Evolutionary conservation across 2,329 filamentous ascomycete species (phyloP).

Genomic region (Xylaria polymorpha): DNA sequence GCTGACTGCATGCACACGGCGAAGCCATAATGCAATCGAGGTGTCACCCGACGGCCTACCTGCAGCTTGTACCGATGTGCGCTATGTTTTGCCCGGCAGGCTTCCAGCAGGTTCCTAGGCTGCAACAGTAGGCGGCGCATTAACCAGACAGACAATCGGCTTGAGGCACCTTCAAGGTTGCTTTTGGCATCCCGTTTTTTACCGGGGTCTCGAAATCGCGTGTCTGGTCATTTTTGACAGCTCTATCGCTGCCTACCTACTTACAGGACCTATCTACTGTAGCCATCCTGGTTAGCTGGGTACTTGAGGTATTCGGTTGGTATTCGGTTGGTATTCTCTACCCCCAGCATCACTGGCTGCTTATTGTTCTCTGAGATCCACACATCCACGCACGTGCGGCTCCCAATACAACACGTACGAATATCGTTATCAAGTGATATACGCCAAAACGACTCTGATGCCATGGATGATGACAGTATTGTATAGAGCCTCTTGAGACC

Average conservation of each 20-base stretch:
- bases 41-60: conserved; percentile 26
- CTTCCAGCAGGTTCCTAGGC: conserved; percentile 38
- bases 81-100: conserved; percentile 24
- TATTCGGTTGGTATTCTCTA: too few relatives aligned
- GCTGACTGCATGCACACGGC: conserved; percentile 35
- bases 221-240: conserved; percentile 1
- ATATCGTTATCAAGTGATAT: conserved; percentile 18
- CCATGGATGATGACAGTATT: conserved; percentile 52
- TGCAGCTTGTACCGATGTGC: conserved; percentile 21
- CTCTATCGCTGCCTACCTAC: conserved; percentile 1
- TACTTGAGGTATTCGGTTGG: too few relatives aligned
- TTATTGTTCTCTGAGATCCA: neutral
- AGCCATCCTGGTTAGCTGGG: too few relatives aligned
- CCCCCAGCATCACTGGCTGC: neutral
- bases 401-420: neutral
- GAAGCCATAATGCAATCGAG: conserved; percentile 26
- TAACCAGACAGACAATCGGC: conserved; percentile 3
- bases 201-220: conserved; percentile 14
- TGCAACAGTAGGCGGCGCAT: conserved; percentile 32
- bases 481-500: conserved; percentile 55
- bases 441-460: conserved; percentile 19
- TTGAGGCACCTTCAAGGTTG: conserved; percentile 35
- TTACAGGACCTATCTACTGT: too few relatives aligned
- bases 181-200: conserved; percentile 13
- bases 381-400: neutral